Conservation (phyloP, 805 yeast genomes). For the Candida morakotiae region DNA sequence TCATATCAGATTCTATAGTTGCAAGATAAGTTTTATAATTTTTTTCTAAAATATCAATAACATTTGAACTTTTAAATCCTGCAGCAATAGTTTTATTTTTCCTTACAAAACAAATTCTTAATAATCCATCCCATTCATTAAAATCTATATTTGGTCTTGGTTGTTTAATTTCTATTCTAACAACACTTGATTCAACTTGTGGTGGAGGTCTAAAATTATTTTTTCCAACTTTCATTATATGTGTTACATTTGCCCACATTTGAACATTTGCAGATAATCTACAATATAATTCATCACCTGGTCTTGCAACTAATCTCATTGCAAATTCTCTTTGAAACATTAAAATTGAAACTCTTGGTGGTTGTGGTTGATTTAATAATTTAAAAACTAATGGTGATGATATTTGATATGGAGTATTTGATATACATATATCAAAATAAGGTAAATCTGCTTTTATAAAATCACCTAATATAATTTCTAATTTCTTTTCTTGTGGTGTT, state of each 20-base stretch:
- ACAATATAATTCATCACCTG: conserved; percentile 93
- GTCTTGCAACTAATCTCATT: conserved; percentile 84
- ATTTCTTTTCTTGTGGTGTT: conserved; percentile 86
- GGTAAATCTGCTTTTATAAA: conserved; percentile 95
- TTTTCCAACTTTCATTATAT: conserved; percentile 96
- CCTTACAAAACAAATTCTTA: conserved; percentile 87
- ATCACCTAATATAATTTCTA: conserved; percentile 91
- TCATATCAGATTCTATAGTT: conserved; percentile 43
- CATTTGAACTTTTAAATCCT: conserved; percentile 80
- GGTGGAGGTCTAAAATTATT: conserved; percentile 98
- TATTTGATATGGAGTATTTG: conserved; percentile 96
- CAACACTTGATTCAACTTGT: conserved; percentile 95
- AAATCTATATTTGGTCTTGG: conserved; percentile 95
- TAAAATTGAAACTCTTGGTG: conserved; percentile 90
- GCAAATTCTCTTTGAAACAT: conserved; percentile 99
- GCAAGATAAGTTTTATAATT: conserved; percentile 80
- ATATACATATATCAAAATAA: conserved; percentile 91
- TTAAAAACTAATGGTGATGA: conserved; percentile 96
- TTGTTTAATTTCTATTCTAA: conserved; percentile 81
- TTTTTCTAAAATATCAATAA: conserved; percentile 75
- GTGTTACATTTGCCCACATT: conserved; percentile 99
- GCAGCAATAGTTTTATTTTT: conserved; percentile 92
- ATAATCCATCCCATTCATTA: conserved; percentile 94
- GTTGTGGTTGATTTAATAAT: conserved; percentile 82
- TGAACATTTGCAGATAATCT: conserved; percentile 94